Evolutionary conservation across 805 yeast species (phyloP).

Genomic region (Kazachstania martiniae): DNA sequence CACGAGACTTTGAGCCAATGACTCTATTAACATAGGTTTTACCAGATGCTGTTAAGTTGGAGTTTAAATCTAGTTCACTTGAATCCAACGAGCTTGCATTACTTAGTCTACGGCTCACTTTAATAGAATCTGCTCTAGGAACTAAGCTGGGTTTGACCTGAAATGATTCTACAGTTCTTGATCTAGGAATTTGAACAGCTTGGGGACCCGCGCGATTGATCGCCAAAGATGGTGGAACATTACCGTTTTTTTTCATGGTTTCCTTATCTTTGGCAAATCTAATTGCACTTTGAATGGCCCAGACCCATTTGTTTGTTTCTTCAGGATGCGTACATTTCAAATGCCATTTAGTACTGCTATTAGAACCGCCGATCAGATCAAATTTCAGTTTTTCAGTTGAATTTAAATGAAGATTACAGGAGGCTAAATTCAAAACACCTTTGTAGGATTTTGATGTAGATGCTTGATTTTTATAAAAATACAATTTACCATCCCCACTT

Average conservation of each 20-base stretch:
- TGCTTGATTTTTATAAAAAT: slow-evolving; percentile 84
- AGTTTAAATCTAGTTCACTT: slow-evolving; percentile 19
- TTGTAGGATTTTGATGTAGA: slow-evolving; percentile 72
- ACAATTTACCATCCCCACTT: slow-evolving; percentile 67
- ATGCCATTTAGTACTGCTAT: slow-evolving; percentile 62
- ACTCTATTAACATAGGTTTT: slow-evolving; percentile 22
- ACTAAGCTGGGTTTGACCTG: neutral
- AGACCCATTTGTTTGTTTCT: slow-evolving; percentile 95
- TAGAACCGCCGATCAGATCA: slow-evolving; percentile 66
- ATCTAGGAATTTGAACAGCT: neutral
- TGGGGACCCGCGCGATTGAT: slow-evolving; percentile 3
- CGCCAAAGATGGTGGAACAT: slow-evolving; percentile 13
- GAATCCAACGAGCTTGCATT: slow-evolving; percentile 16
- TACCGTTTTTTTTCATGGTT: slow-evolving; percentile 15
- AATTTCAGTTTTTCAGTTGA: slow-evolving; percentile 87
- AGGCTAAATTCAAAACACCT: slow-evolving; percentile 76
- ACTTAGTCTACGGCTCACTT: slow-evolving; percentile 4
- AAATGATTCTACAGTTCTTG: neutral
- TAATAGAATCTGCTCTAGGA: neutral
- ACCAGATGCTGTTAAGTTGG: slow-evolving; percentile 25
- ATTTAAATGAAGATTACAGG: slow-evolving; percentile 74
- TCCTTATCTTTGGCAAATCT: slow-evolving; percentile 67
- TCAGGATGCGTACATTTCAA: slow-evolving; percentile 89
- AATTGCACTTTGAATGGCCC: slow-evolving; percentile 91
- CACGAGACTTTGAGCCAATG: slow-evolving; percentile 18